Base-by-base conservation (phyloP, 2,329 filamentous ascomycete genomes). In the Penicillium sp. region DNA sequence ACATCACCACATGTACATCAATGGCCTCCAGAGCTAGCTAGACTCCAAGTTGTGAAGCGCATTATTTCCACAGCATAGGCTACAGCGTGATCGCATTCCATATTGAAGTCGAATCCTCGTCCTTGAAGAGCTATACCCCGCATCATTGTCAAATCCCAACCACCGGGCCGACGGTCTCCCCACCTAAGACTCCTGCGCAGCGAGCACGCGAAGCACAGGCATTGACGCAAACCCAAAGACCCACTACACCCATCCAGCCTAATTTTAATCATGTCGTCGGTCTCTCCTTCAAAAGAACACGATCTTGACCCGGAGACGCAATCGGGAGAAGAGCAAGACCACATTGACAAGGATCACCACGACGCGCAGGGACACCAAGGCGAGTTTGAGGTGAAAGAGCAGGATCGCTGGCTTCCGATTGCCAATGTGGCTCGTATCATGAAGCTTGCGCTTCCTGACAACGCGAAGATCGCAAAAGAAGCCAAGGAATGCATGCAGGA, bases 401-500 rank as follows among this genome's bases (percentile, higher is more conserved):
- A 99, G 81, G 94, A 99, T 80, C 85, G 94, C 83, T 99, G 94
- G 94, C 86, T 99, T 77, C 94, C 94, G 76, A 99, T 99, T 86
- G 94, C 94, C 81, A 99, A 99, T 91, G 94, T 99, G 71, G 94
- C 94, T 66, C 89, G 94, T 56, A 97, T 99, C 77, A 99, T 99
- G 94, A 99, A 99, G 79, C 89, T 92, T 69, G 94, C 94, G 6
- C 83, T 99, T 50, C 94, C 94, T 49, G 94, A 99, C 66, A 99
- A 99, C 72, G 94, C 94, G 67, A 99, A 99, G 79, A 99, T 99
- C 61, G 93, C 93, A 61, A 99, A 99, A 75, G 94, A 99, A 75
- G 94, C 94, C 55, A 99, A 99, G 77, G 94, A 99, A 76, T 99
- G 94, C 79, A 97, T 99, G 94, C 94, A 99, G 78, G 94, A 99